These are phyloP conservation scores for Myrica gale DNA, from an alignment of 306 rosid genomes.

Conservation along the genomic window DNA sequence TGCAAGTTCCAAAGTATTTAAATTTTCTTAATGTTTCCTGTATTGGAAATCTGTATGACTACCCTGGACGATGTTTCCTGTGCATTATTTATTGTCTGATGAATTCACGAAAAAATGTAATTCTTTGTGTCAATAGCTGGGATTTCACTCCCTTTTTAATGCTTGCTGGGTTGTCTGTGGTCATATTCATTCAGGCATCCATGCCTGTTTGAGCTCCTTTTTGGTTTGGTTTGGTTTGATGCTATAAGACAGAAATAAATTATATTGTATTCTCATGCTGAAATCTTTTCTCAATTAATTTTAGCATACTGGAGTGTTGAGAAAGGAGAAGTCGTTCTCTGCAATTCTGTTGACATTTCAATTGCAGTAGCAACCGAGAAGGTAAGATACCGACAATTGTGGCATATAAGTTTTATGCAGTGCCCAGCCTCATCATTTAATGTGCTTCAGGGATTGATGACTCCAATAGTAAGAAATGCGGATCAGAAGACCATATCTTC, in stretches of 20 bases:
- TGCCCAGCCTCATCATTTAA: conserved; percentile 26
- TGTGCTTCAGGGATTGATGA: conserved; percentile 82
- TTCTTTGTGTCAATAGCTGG: not conserved
- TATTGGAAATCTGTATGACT: not conserved
- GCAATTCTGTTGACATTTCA: conserved; percentile 78
- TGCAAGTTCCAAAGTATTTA: not conserved
- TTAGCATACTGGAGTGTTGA: conserved; percentile 85
- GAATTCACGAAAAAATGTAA: not conserved
- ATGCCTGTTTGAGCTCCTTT: not conserved
- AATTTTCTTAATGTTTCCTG: not conserved
- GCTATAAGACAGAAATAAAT: conserved; percentile 12
- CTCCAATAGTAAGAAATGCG: conserved; percentile 90
- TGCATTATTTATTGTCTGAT: not conserved
- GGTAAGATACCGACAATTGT: conserved; percentile 46
- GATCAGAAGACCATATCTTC: conserved; percentile 87
- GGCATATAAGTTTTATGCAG: conserved; percentile 11
- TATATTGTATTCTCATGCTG: conserved; percentile 27
- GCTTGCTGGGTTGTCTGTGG: not conserved
- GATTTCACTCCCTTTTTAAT: not conserved
- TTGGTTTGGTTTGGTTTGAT: not conserved
- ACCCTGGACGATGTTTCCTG: not conserved
- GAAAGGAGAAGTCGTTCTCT: conserved; percentile 62
- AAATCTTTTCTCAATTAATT: conserved; percentile 7
- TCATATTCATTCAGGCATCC: not conserved
- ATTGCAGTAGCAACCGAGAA: conserved; percentile 98